These are phyloP conservation scores for Trebouxia sp. DNA, from an alignment of 139 green algal species.

Conservation along the genomic window DNA sequence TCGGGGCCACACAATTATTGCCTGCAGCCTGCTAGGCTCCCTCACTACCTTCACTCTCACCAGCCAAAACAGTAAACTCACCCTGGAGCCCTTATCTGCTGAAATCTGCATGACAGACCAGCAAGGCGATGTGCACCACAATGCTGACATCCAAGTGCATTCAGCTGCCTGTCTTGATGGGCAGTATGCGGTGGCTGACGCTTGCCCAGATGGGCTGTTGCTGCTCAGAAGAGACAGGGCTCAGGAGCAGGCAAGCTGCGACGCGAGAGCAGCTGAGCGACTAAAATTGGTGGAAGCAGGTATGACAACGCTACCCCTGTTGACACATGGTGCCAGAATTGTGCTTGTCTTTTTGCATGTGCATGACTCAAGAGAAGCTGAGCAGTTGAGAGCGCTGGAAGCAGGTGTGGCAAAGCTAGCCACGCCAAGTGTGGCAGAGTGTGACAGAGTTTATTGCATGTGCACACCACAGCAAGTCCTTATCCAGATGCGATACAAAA, in stretches of 20 bases:
- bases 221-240: background rate
- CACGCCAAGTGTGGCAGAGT: too few relatives aligned
- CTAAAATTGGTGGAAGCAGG: background rate
- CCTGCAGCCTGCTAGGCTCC: slow-evolving; percentile 9
- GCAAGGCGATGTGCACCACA: background rate
- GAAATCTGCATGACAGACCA: background rate
- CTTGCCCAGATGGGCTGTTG: slow-evolving; percentile 18
- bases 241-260: background rate
- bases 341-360: too few relatives aligned
- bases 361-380: too few relatives aligned
- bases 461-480: too few relatives aligned
- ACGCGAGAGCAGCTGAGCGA: background rate
- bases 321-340: background rate
- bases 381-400: too few relatives aligned
- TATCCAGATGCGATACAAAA: too few relatives aligned
- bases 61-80: background rate
- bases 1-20: background rate
- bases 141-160: slow-evolving; percentile 8
- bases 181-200: background rate
- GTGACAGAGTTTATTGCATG: too few relatives aligned
- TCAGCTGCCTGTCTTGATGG: background rate
- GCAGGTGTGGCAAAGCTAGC: too few relatives aligned
- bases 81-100: background rate
- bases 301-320: background rate
- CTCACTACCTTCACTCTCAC: background rate